Conservation (phyloP, 805 yeast species). For the Candida maris region DNA sequence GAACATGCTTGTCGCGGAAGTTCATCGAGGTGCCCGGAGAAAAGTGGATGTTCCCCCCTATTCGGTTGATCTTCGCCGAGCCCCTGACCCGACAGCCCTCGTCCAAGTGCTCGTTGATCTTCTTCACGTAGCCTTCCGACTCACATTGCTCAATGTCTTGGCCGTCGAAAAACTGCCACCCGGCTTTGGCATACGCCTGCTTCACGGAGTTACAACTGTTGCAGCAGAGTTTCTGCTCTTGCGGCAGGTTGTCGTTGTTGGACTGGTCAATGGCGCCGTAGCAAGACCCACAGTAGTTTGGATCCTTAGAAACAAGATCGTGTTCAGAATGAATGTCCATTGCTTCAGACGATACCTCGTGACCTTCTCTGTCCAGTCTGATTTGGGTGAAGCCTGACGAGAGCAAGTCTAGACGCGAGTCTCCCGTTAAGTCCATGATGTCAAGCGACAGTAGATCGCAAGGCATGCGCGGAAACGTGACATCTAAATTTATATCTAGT, state of each 20-base stretch:
- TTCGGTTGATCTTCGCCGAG: constrained; percentile 71
- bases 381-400: constrained; percentile 68
- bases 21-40: constrained; percentile 88
- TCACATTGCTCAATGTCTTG: constrained; percentile 86
- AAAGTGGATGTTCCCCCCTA: constrained; percentile 89
- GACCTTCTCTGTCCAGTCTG: constrained; percentile 56
- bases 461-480: constrained; percentile 80
- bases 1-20: constrained; percentile 61
- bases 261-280: constrained; percentile 74
- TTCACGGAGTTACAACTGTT: constrained; percentile 80
- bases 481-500: constrained; percentile 75
- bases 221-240: constrained; percentile 60
- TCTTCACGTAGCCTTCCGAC: constrained; percentile 75
- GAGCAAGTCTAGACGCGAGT: constrained; percentile 68
- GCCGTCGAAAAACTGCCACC: constrained; percentile 93
- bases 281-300: constrained; percentile 79
- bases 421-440: constrained; percentile 86
- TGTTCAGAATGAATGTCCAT: constrained; percentile 39
- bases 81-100: constrained; percentile 93
- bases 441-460: constrained; percentile 82
- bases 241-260: constrained; percentile 37
- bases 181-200: constrained; percentile 67
- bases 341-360: constrained; percentile 36
- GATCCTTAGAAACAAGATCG: constrained; percentile 21
- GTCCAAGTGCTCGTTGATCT: constrained; percentile 50